Percentiles rank a stretch among this genome's conserved stretches.
Evolutionary conservation across 768 basidiomycete species (phyloP).

Genomic region (Leccinum aurantiacum): DNA sequence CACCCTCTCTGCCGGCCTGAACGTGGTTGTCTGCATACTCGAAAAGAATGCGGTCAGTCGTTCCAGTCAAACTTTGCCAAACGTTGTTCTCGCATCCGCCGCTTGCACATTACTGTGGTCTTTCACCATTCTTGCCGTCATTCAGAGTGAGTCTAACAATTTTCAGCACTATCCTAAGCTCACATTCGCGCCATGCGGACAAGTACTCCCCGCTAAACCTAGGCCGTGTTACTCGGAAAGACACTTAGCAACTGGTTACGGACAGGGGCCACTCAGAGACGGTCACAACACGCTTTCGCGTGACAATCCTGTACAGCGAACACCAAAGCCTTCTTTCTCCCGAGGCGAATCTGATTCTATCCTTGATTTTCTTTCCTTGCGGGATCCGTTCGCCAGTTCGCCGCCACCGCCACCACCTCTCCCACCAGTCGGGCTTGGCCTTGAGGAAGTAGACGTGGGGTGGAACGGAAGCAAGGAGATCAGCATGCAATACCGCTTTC

Average conservation of each 20-base stretch:
- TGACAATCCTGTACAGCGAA: conserved; percentile 5
- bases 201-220: conserved; percentile 25
- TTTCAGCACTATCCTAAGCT: neutral
- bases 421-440: conserved; percentile 27
- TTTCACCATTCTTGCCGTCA: conserved; percentile 12
- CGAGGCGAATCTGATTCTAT: conserved; percentile 27
- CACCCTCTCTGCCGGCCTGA: conserved; percentile 24
- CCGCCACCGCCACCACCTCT: conserved; percentile 34
- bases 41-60: neutral
- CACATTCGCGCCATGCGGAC: neutral
- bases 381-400: conserved; percentile 34
- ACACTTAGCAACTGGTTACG: neutral
- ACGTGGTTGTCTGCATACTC: conserved; percentile 16
- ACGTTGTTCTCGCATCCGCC: conserved; percentile 22
- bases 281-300: neutral
- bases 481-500: conserved; percentile 31
- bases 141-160: conserved; percentile 25
- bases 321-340: conserved; percentile 21
- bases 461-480: conserved; percentile 28
- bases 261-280: neutral
- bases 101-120: conserved; percentile 28
- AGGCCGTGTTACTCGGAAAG: conserved; percentile 11
- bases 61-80: neutral
- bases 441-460: conserved; percentile 30
- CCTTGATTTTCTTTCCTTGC: conserved; percentile 35